Conservation (phyloP, 2,329 filamentous ascomycete genomes). For the Fusarium xyrophilum region DNA sequence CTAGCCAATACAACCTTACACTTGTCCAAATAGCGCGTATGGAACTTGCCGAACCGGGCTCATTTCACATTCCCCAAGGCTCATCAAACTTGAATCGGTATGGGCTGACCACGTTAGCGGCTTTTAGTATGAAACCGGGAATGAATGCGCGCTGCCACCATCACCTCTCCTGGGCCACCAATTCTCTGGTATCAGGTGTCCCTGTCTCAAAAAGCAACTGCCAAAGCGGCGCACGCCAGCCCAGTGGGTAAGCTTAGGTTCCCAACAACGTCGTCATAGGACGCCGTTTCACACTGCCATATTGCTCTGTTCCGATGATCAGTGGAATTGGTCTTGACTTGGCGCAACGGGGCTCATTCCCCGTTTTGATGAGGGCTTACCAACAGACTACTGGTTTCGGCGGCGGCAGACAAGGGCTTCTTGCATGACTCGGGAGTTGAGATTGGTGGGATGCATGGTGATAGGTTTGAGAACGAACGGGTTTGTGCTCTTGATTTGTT, state of each 20-base stretch:
- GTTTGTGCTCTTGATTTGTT: not conserved
- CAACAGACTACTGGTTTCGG: not conserved
- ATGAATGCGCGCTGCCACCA: conserved; percentile 8
- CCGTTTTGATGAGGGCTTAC: conserved; percentile 11
- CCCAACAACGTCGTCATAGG: conserved; percentile 1
- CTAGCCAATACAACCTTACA: not conserved
- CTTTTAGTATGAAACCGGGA: conserved; percentile 14
- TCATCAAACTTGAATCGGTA: not conserved
- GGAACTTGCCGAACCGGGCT: conserved; percentile 2
- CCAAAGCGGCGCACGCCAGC: conserved; percentile 10
- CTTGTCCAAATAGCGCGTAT: not conserved
- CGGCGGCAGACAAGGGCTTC: not conserved
- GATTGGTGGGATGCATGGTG: not conserved
- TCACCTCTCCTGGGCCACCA: not conserved
- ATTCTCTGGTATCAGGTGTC: conserved; percentile 14
- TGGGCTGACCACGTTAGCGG: not conserved
- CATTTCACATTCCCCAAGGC: not conserved
- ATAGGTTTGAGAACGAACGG: not conserved
- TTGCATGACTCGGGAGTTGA: not conserved
- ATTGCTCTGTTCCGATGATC: conserved; percentile 20
- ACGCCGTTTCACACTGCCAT: conserved; percentile 7
- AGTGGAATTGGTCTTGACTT: not conserved
- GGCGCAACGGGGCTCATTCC: conserved; percentile 9
- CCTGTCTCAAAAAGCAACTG: not conserved
- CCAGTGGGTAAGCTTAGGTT: not conserved